Evolutionary conservation across 2,329 filamentous ascomycete species (phyloP), one percentile per base, ranked within the genome.

Genomic region (Nannizziopsis barbatae): DNA sequence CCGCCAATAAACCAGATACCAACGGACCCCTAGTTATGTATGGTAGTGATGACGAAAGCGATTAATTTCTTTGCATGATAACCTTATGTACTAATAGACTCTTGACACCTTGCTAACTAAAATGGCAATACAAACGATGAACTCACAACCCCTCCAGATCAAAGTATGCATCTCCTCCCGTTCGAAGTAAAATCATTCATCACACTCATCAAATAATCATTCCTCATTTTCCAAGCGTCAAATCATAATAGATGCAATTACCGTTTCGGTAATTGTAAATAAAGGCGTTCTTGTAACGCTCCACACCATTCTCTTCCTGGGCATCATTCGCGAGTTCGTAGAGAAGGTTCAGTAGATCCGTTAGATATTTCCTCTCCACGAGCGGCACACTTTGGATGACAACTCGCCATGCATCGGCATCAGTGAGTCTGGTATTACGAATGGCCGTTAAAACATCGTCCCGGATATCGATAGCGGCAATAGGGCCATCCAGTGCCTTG

Each of bases 191-290:
- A 42, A 43, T 12, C 36, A 50, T 41, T 50, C 43, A 36, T 47
- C 31, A 50, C 31, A 47, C 35, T 42, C 44, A 41, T 49, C 30
- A 45, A 32, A 46, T 40, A 35, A 45, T 53, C 47, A 50, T 55
- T 56, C 54, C 55, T 52, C 47, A 52, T 53, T 53, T 56, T 48
- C 52, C 50, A 42, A 56, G 57, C 51, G 68, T 73, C 52, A 95
- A 67, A 66, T 95, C 88, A 65, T 95, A 95, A 62, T 90, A 86
- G 44, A 95, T 75, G 62, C 86, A 89, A 50, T 76, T 82, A 0
- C 84, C 85, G 8, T 86, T 93, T 51, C 88, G 75, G 58, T 93
- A 95, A 59, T 95, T 95, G 67, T 94, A 95, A 45, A 95, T 77
- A 66, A 94, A 94, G 9, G 86, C 84, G 62, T 89, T 85, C 41